phyloP scores from a whole-genome alignment of 768 basidiomycete species.

The Sporobolomyces roseus region DNA sequence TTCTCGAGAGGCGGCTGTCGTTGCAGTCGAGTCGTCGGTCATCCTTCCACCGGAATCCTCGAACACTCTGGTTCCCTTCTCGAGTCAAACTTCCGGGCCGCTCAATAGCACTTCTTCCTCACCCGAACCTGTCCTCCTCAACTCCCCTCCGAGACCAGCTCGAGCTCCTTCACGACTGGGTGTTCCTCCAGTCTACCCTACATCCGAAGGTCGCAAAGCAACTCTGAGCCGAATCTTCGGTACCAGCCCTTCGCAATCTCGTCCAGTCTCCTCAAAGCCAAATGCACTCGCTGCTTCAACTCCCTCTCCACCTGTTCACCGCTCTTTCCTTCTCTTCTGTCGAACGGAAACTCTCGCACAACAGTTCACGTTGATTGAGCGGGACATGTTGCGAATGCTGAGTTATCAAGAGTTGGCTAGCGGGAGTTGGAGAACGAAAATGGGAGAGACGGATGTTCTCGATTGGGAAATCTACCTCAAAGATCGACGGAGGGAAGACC shows the following conservation, averaged over 20 bases:
- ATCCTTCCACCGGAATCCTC: neutral
- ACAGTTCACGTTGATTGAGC: conserved; percentile 82
- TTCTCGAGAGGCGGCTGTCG: conserved; percentile 4
- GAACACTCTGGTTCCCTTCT: neutral
- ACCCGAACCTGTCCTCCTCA: neutral
- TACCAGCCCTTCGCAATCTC: neutral
- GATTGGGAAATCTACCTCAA: conserved; percentile 82
- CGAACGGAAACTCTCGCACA: conserved; percentile 64
- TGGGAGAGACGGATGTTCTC: conserved; percentile 55
- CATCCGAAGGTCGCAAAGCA: conserved; percentile 13
- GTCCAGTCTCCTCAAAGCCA: neutral
- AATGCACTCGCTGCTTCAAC: neutral
- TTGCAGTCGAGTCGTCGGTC: neutral
- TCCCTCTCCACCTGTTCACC: conserved; percentile 54
- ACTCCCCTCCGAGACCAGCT: neutral
- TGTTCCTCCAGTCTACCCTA: neutral
- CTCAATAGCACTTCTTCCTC: neutral
- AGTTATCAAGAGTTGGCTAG: conserved; percentile 80
- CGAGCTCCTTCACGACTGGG: neutral
- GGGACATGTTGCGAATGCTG: conserved; percentile 76
- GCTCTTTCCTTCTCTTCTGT: conserved; percentile 67
- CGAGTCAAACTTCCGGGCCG: neutral
- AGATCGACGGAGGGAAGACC: conserved; percentile 65
- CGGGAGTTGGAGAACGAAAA: conserved; percentile 27
- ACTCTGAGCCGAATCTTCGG: conserved; percentile 20